Evolutionary conservation across 2,329 filamentous ascomycete genomes (phyloP).

Genomic region (Sporothrix schenckii): DNA sequence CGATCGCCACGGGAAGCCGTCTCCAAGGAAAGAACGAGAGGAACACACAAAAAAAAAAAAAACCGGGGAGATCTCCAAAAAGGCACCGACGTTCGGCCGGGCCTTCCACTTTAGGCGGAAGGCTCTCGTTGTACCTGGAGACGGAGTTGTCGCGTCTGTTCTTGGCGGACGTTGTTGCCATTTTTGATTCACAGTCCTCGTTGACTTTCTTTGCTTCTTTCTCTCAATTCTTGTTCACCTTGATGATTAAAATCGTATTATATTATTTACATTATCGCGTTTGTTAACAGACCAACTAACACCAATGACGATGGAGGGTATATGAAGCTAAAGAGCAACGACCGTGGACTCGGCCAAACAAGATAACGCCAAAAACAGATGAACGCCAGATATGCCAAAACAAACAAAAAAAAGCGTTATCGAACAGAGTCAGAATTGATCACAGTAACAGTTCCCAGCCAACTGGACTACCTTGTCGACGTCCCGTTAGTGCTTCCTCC

Average conservation of each 20-base stretch:
- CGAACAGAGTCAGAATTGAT: background rate
- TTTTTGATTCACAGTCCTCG: background rate
- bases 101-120: constrained; percentile 14
- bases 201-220: too few relatives aligned
- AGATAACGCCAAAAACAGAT: background rate
- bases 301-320: constrained; percentile 20
- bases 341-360: background rate
- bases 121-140: background rate
- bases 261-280: constrained; percentile 12
- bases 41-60: background rate
- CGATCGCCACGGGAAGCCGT: background rate
- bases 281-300: background rate
- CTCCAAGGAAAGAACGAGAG: background rate
- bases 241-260: background rate
- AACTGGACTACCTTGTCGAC: background rate
- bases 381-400: constrained; percentile 15
- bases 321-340: background rate
- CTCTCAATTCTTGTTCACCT: too few relatives aligned
- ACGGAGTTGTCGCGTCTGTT: background rate
- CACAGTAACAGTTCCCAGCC: background rate
- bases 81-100: constrained; percentile 26
- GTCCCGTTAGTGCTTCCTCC: constrained; percentile 9
- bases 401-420: background rate
- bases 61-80: constrained; percentile 9
- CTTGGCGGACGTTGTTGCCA: constrained; percentile 6